Evolutionary conservation across 768 basidiomycete genomes (phyloP), one percentile per base, ranked within the genome.

Genomic region (Megacollybia marginata): DNA sequence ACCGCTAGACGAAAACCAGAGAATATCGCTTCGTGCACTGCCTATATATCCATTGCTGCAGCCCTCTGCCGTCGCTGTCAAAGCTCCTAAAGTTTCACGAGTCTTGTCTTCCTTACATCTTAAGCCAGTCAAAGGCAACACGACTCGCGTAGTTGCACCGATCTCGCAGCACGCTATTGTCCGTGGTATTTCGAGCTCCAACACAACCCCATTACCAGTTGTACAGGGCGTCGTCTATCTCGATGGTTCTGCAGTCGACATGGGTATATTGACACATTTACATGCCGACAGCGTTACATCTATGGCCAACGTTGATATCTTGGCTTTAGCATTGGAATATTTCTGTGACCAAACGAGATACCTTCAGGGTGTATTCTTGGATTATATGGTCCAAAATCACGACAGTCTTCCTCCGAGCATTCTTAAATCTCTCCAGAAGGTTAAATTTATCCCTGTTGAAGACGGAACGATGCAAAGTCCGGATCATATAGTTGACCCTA

Each of bases 21-120:
- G 51, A 15, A 12, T 31, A 11, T 53, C 33, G n/a, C 34, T 52
- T 15, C 28, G 50, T 33, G 40, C 46, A 4, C 18, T 52, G 13
- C 61, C 64, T 2, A 54, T 71, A 18, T 63, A 61, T 47, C 67
- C 71, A 4, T 31, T 60, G 9, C 53, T 64, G 5, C 19, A 33
- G 20, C 33, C 50, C 15, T 42, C 50, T 9, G 23, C 35, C 9
- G 23, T 33, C 18, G 7, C 44, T 16, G 19, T 46, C 11, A 50
- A 50, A 36, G 32, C 49, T n/a, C 32, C 33, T 19, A 50, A 32
- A 35, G 5, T 44, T 4, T 46, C 44, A 5, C 42, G 49, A 13
- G 18, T 50, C 11, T 50, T 50, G 5, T 46, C 49, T 7, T 15
- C 19, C 35, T 46, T 50, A 1, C 19, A 46, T 9, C n/a, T 10